A percentile compares a stretch with the other conserved stretches of the same genome.
phyloP scores from a whole-genome alignment of 2,329 filamentous ascomycete genomes.

The Cryphonectria parasitica region DNA sequence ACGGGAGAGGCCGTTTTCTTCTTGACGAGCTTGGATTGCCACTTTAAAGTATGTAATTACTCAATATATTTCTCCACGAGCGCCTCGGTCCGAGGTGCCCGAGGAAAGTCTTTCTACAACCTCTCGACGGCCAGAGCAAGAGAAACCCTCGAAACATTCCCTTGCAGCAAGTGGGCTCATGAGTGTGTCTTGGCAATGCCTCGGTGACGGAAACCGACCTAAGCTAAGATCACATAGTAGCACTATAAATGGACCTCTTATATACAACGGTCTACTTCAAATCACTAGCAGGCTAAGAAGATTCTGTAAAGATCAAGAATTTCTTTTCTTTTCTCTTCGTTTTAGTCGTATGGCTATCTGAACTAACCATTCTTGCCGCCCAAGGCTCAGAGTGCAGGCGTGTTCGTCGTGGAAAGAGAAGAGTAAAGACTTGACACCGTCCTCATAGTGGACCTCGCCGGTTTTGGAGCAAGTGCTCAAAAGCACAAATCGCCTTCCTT shows the following conservation, averaged over 20 bases:
- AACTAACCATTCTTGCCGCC: neutral
- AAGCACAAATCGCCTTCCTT: neutral
- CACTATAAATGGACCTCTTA: neutral
- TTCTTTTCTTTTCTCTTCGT: neutral
- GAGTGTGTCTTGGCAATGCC: neutral
- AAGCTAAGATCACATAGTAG: neutral
- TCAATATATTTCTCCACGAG: too few relatives aligned
- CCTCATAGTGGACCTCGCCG: neutral
- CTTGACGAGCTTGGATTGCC: too few relatives aligned
- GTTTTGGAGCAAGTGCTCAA: neutral
- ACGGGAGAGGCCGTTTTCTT: too few relatives aligned
- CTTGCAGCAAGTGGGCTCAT: neutral
- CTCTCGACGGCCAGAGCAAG: neutral
- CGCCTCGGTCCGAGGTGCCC: too few relatives aligned
- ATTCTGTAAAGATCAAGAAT: neutral
- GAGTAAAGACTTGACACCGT: neutral
- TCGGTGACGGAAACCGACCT: neutral
- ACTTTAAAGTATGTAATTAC: too few relatives aligned
- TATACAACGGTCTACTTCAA: neutral
- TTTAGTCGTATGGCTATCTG: neutral
- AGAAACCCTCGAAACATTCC: neutral
- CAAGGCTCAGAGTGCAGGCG: neutral
- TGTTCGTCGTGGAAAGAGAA: neutral
- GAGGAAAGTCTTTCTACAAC: neutral
- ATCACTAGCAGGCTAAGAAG: neutral